Evolutionary conservation across 768 basidiomycete genomes (phyloP).

Genomic region (Paxillus involutus): DNA sequence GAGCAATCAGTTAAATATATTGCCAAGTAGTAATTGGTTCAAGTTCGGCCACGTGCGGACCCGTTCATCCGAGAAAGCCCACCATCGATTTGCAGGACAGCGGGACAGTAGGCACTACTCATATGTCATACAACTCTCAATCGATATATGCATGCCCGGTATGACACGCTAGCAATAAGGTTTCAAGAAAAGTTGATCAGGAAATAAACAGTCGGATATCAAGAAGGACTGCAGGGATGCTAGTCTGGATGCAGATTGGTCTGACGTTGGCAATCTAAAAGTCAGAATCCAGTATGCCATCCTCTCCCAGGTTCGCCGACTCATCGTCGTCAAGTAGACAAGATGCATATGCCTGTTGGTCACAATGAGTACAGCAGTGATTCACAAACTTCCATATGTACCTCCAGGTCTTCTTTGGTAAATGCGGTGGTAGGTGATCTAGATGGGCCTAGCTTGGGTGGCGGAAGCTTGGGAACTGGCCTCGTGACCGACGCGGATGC

Average conservation of each 20-base stretch:
- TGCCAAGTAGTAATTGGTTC: not conserved
- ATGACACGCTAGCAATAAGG: not conserved
- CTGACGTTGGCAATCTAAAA: constrained; percentile 13
- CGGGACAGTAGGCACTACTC: not conserved
- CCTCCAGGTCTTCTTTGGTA: constrained; percentile 23
- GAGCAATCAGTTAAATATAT: not conserved
- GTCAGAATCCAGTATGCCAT: constrained; percentile 29
- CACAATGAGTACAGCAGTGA: not conserved
- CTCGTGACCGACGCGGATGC: not conserved
- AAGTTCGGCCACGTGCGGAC: not conserved
- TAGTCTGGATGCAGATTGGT: not conserved
- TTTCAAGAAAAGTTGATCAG: not conserved
- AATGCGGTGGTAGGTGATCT: not conserved
- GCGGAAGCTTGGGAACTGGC: not conserved
- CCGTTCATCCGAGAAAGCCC: too few species aligned
- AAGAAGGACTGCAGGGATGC: not conserved
- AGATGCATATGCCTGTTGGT: constrained; percentile 32
- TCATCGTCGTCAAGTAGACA: constrained; percentile 39
- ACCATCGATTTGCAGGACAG: not conserved
- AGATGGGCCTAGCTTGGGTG: not conserved
- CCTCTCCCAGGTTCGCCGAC: constrained; percentile 29
- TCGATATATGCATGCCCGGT: too few species aligned
- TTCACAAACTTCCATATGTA: constrained; percentile 2
- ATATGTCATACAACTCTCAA: not conserved
- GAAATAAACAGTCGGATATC: not conserved